Evolutionary conservation across 2,329 filamentous ascomycete genomes (phyloP), one percentile per base, ranked within the genome.

Genomic region (Orbilia quercus): DNA sequence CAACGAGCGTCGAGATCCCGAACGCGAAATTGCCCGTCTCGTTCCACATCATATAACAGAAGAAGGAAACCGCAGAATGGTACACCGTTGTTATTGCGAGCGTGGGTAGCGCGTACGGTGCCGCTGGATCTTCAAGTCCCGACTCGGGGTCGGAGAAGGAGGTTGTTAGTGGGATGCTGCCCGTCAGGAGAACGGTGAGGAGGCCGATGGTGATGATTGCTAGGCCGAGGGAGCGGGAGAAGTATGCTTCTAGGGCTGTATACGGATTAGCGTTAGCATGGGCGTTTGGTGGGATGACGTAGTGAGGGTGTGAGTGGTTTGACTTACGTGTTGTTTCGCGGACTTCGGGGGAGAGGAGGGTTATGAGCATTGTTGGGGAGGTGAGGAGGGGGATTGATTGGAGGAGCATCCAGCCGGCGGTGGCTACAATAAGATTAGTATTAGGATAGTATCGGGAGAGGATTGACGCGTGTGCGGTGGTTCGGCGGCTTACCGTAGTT

Each of bases 221-320:
- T 65, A 93, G 82, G 75, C 89, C 91, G 0, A 92, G 84, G 25
- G 85, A 87, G 44, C 90, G 89, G 57, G 87, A 87, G 79, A 93
- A 88, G 84, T 94, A 94, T 64, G 86, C 81, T 80, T 92, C 90
- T 31, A 91, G 83, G 22, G 81, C 88, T 64, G 64, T 54, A 75
- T 58, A 67, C 71, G 7, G 16, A 18, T 36, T 28, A 44, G 14
- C 9, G 34, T 42, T 22, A 16, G 34, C 18, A 18, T 71, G n/a
- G n/a, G n/a, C n/a, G n/a, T 74, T 22, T 34, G 74, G 55, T 11
- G 20, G 22, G 20, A 63, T 66, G 63, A 40, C 23, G 45, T 20
- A 69, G 18, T 31, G 40, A 42, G 22, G 20, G 40, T 36, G 42
- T 31, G 51, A 42, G 51, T 6, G 55, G 20, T 51, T 23, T 38